phyloP scores from a whole-genome alignment of 2,329 filamentous ascomycete species.

The Neobulgaria alba region DNA sequence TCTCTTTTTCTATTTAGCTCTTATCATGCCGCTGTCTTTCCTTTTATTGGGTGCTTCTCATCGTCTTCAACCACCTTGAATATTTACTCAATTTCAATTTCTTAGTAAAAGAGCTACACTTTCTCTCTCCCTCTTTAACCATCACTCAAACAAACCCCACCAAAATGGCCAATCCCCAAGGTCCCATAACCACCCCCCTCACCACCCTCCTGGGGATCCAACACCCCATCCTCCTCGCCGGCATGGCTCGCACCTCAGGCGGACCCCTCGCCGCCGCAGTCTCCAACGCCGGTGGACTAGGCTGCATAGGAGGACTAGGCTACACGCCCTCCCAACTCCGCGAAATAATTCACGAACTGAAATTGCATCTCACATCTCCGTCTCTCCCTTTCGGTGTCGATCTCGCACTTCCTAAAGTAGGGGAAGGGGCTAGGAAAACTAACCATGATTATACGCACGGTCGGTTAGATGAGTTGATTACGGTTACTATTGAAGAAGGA shows the following conservation, averaged over 20 bases:
- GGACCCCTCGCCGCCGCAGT: constrained; percentile 75
- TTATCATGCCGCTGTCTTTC: no score
- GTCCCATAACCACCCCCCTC: constrained; percentile 62
- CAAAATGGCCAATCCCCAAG: constrained; percentile 10
- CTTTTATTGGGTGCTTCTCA: no score
- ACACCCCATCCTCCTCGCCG: constrained; percentile 85
- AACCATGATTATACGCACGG: constrained; percentile 95
- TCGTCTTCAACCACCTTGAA: no score
- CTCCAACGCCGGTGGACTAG: constrained; percentile 67
- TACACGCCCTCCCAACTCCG: constrained; percentile 69
- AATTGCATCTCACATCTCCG: constrained; percentile 57
- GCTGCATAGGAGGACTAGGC: constrained; percentile 63
- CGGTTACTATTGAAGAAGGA: constrained; percentile 77
- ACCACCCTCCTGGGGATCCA: constrained; percentile 72
- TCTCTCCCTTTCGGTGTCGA: constrained; percentile 83
- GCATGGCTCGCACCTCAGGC: constrained; percentile 83
- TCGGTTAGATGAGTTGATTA: constrained; percentile 77
- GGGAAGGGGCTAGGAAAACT: constrained; percentile 73
- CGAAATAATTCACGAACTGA: constrained; percentile 77
- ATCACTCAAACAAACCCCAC: background rate
- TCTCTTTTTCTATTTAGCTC: no score
- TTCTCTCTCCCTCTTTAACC: no score
- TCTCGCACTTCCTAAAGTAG: constrained; percentile 82
- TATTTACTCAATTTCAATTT: no score
- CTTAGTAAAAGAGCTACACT: no score